Percentiles rank a stretch among this genome's conserved stretches.
Conservation (phyloP, 305 asterid species). For the Petunia hybrid region DNA sequence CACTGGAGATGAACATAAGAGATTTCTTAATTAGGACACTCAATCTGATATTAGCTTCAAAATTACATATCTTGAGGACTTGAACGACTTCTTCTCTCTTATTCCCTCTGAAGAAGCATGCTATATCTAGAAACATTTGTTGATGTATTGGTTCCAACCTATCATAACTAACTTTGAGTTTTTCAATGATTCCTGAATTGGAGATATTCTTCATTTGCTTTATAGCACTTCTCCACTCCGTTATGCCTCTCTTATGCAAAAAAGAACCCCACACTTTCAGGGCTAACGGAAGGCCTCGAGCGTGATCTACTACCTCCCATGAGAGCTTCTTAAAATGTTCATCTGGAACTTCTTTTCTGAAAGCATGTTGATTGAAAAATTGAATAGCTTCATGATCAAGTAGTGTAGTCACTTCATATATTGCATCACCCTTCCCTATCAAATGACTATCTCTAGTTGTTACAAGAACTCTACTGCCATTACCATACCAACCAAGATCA, state of each 20-base stretch:
- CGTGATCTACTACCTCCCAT: not conserved
- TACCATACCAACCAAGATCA: too few relatives aligned
- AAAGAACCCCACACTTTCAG: not conserved
- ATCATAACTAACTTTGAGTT: too few relatives aligned
- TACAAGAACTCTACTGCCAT: too few relatives aligned
- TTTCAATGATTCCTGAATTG: not conserved
- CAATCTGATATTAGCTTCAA: not conserved
- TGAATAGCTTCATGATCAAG: not conserved
- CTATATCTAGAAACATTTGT: too few relatives aligned
- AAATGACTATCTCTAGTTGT: too few relatives aligned
- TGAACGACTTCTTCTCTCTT: not conserved
- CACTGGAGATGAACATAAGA: not conserved
- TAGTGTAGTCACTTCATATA: not conserved
- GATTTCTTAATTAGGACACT: not conserved
- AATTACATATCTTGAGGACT: not conserved
- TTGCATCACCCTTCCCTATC: not conserved
- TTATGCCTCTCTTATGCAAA: not conserved
- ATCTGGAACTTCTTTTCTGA: too few relatives aligned
- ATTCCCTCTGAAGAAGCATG: conserved; percentile 5
- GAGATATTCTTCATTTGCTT: not conserved
- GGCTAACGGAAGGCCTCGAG: not conserved
- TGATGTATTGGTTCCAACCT: too few relatives aligned
- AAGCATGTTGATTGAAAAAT: too few relatives aligned
- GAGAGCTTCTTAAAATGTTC: not conserved
- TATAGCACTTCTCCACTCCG: not conserved